Base-by-base conservation (phyloP, 768 basidiomycete genomes). In the Amyloporia xantha region DNA sequence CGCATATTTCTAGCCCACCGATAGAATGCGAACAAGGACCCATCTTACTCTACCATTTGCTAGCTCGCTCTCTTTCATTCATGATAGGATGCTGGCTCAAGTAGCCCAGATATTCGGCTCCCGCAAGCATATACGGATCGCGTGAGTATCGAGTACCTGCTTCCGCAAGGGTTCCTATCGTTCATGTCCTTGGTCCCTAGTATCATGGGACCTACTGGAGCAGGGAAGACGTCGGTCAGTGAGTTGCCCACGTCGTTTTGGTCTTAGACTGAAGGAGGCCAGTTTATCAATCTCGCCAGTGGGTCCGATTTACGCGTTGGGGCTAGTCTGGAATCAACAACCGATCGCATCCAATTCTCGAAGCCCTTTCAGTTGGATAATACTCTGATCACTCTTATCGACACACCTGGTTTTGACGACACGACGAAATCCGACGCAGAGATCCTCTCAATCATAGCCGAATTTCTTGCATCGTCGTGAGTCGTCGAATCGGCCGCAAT, bases 371-470 rank as follows among this genome's bases (percentile, higher is more conserved):
- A 33, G 24, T 39, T 48, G 9, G 36, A 49, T 13, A 44, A 35
- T 2, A 47, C 36, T 13, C 17, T 19, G n/a, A 20, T 55, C 15
- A 28, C 15, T 12, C 41, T 57, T 15, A 28, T 57, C 12, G 56
- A 57, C 43, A 57, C 48, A 4, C 56, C 56, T 17, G 54, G 54
- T 4, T 57, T 57, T 38, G 54, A 57, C 42, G 54, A 57, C 38
- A 44, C 54, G n/a, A 26, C 26, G 17, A 48, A 47, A 45, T 55
- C 35, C 21, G 58, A 61, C 48, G 28, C 44, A 10, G 55, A 59
- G 15, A 53, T 59, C 30, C 41, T 57, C 33, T 46, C 40, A 11
- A 24, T 41, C 21, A 53, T 62, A 15, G 38, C 51, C 5, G 45
- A 44, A 2, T 53, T 50, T 42, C 36, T 62, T 11, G 54, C 57